Conservation (phyloP, 2,329 filamentous ascomycete genomes). For the Alternaria rosae region DNA sequence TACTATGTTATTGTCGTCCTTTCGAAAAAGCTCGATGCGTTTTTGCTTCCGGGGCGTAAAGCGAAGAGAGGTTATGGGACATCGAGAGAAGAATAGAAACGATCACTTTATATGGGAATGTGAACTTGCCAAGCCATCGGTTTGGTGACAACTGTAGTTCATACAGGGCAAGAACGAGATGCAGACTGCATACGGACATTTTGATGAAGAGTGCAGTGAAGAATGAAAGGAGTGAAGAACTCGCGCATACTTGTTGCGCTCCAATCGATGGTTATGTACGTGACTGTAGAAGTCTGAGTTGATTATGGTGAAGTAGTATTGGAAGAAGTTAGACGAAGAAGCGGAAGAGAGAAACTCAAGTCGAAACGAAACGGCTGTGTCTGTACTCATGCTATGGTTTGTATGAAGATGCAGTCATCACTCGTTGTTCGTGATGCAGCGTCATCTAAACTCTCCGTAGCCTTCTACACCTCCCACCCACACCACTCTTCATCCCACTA, state of each 20-base stretch:
- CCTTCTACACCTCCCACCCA: background rate
- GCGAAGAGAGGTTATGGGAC: background rate
- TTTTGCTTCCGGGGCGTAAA: background rate
- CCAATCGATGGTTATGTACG: accelerated
- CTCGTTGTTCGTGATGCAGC: accelerated
- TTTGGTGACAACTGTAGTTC: background rate
- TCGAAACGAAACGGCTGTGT: background rate
- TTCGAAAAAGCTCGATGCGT: background rate
- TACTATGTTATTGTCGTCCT: no score
- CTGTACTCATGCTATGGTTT: background rate
- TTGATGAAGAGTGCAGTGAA: no score
- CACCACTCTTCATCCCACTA: background rate
- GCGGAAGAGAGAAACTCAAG: background rate
- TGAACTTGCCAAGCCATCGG: accelerated
- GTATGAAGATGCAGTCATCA: accelerated
- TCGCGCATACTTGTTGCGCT: no score
- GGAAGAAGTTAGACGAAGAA: background rate
- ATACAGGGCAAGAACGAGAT: background rate
- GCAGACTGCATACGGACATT: no score
- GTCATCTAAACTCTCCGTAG: background rate
- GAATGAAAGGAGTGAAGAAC: no score
- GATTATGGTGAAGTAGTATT: background rate
- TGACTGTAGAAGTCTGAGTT: no score
- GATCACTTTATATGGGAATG: background rate
- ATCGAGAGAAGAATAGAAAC: background rate